phyloP scores from a whole-genome alignment of 202 grass and related monocot species.

The Panicum virgatum region DNA sequence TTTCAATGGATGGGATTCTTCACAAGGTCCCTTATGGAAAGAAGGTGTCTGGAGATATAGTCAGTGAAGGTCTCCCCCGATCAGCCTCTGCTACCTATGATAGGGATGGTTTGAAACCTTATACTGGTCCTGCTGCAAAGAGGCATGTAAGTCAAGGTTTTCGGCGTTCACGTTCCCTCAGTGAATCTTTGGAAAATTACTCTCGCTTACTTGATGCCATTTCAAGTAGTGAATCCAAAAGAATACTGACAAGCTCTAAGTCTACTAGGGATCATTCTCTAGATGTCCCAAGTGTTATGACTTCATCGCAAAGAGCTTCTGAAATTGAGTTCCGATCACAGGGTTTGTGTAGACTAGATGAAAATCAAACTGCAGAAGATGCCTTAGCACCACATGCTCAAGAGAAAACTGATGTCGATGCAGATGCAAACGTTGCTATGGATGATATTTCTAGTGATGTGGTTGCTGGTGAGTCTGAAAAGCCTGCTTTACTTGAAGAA shows the following conservation, averaged over 20 bases:
- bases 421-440: constrained; percentile 5
- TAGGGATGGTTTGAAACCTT: constrained; percentile 46
- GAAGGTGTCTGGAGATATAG: constrained; percentile 47
- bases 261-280: constrained; percentile 50
- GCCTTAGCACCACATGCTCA: not conserved
- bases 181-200: constrained; percentile 78
- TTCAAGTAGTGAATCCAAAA: constrained; percentile 60
- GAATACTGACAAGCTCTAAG: constrained; percentile 31
- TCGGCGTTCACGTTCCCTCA: constrained; percentile 68
- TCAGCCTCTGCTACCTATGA: constrained; percentile 72
- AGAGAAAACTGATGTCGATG: constrained; percentile 9
- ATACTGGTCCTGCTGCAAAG: constrained; percentile 27
- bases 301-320: constrained; percentile 29
- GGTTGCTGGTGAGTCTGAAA: constrained; percentile 12
- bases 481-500: constrained; percentile 9
- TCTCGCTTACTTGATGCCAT: constrained; percentile 73
- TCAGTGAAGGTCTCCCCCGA: constrained; percentile 43
- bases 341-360: constrained; percentile 21
- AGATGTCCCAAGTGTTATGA: constrained; percentile 21
- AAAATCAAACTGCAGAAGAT: constrained; percentile 40
- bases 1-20: constrained; percentile 86
- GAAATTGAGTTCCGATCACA: constrained; percentile 40
- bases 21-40: constrained; percentile 90
- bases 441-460: not conserved
- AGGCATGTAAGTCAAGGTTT: constrained; percentile 48